Percentiles rank a stretch among this genome's conserved stretches.
Conservation (phyloP, 441 rosid genomes). For the Omphalea diandra region DNA sequence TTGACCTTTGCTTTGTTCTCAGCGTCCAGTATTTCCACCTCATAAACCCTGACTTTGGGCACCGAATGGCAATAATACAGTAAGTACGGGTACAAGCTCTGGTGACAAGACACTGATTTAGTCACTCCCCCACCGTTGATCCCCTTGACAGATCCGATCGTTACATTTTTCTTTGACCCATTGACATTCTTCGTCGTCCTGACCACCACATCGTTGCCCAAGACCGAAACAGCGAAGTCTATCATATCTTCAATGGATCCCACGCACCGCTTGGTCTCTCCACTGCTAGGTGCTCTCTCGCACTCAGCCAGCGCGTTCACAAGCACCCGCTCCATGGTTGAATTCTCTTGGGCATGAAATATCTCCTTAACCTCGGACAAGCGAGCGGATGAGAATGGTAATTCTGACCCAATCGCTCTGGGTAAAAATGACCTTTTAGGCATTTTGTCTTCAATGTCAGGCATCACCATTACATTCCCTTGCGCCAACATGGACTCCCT, state of each 20-base stretch:
- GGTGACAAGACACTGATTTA: conserved; percentile 90
- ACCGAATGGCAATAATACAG: conserved; percentile 96
- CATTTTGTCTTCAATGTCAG: conserved; percentile 91
- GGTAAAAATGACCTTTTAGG: conserved; percentile 91
- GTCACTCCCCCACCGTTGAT: conserved; percentile 78
- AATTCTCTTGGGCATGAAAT: conserved; percentile 68
- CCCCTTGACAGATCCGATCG: conserved; percentile 67
- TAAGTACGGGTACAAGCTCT: conserved; percentile 82
- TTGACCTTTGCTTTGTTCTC: conserved; percentile 50
- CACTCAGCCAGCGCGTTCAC: conserved; percentile 65
- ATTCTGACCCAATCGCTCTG: conserved; percentile 50
- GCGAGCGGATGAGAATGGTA: conserved; percentile 58
- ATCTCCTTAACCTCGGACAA: conserved; percentile 41
- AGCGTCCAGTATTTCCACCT: conserved; percentile 63
- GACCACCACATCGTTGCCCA: conserved; percentile 59
- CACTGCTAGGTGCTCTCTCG: conserved; percentile 69
- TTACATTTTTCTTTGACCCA: conserved; percentile 59
- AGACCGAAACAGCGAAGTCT: conserved; percentile 68
- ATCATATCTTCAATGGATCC: conserved; percentile 83
- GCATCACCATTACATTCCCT: conserved; percentile 79
- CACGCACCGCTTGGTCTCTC: conserved; percentile 89
- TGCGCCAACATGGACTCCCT: conserved; percentile 62
- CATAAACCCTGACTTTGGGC: conserved; percentile 81
- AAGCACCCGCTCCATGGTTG: conserved; percentile 58
- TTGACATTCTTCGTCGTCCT: conserved; percentile 60